Base-by-base conservation (phyloP, 306 rosid species). In the Pterocarpus macrocarpus region DNA sequence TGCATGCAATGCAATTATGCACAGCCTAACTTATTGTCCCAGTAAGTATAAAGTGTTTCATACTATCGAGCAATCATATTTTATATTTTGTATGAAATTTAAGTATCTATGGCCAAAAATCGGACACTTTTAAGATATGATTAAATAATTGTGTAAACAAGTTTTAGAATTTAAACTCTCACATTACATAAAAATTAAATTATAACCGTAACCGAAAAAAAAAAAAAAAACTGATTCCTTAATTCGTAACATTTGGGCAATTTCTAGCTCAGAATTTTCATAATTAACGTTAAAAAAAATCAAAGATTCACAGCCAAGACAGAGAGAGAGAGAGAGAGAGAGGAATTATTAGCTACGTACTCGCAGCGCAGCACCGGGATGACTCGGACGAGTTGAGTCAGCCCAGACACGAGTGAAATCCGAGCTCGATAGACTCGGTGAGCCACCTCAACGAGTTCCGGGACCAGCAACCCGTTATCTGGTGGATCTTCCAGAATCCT, bases 381-480 rank as follows among this genome's bases (percentile, higher is more conserved):
- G 77, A 80, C 80, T 53, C 87, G 81, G 61, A 88, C 49, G 35
- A 94, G 87, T 66, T 80, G 87, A 1, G 86, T 83, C 77, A 88
- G 77, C 36, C 94, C 93, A 43, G 45, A 81, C 15, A 85, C 84
- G 76, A 94, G 87, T 17, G 75, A 73, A 2, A 72, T 71, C 11
- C 85, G 89, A 57, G 98, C 95, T 64, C 4, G 86, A 72, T 90
- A 85, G 58, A 94, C 97, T 7, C 58, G 84, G n/a, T 76, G 87
- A 65, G 98, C 94, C 4, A 92, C 94, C 6, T 81, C 78, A 30
- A 90, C 86, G 10, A 94, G 89, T 64, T 94, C 92, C 8, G 97
- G 96, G 45, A 94, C 93, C 84, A 92, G 59, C 30, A 94, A 80
- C 3, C 98, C 98, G 59, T 94, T 94, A 10, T 78, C 89, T 16